These are phyloP conservation scores for Penicillium simplicissimum DNA, from an alignment of 495 filamentous ascomycete genomes.

Conservation along the genomic window DNA sequence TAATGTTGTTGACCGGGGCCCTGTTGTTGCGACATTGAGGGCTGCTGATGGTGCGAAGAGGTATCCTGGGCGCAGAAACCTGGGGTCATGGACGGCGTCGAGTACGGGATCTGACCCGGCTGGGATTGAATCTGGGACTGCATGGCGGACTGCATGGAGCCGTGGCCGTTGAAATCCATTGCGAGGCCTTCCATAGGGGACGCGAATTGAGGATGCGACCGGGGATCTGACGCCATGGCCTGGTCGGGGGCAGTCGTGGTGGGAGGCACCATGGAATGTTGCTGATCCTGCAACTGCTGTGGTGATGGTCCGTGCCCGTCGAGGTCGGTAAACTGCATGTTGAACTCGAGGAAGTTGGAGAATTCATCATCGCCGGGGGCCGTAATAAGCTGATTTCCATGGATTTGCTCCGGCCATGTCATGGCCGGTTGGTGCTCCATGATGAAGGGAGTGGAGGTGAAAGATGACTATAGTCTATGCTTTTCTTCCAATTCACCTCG, in stretches of 20 bases:
- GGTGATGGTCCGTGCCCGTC: slow-evolving; percentile 44
- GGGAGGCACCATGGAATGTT: slow-evolving; percentile 31
- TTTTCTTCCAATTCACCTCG: background rate
- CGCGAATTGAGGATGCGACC: slow-evolving; percentile 30
- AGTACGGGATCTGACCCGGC: slow-evolving; percentile 30
- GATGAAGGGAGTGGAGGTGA: background rate
- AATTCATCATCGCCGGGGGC: slow-evolving; percentile 50
- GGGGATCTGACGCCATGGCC: slow-evolving; percentile 31
- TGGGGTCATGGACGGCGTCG: slow-evolving; percentile 37
- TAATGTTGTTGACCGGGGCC: slow-evolving; percentile 50
- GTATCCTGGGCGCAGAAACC: slow-evolving; percentile 44
- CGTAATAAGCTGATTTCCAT: slow-evolving; percentile 35
- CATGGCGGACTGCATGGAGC: slow-evolving; percentile 32
- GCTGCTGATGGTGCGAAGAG: slow-evolving; percentile 19
- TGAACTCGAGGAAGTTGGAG: slow-evolving; percentile 55
- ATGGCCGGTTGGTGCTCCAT: slow-evolving; percentile 47
- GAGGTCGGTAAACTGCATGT: slow-evolving; percentile 50
- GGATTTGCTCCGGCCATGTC: slow-evolving; percentile 45
- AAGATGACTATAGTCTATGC: background rate
- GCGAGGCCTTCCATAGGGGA: slow-evolving; percentile 35
- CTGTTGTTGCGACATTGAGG: slow-evolving; percentile 59
- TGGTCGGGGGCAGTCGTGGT: slow-evolving; percentile 35
- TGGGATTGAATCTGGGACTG: slow-evolving; percentile 18
- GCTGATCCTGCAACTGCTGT: slow-evolving; percentile 33
- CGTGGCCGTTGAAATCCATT: slow-evolving; percentile 37